These are phyloP conservation scores for Penicillium sp. DNA, from an alignment of 2,329 filamentous ascomycete genomes.

Conservation along the genomic window DNA sequence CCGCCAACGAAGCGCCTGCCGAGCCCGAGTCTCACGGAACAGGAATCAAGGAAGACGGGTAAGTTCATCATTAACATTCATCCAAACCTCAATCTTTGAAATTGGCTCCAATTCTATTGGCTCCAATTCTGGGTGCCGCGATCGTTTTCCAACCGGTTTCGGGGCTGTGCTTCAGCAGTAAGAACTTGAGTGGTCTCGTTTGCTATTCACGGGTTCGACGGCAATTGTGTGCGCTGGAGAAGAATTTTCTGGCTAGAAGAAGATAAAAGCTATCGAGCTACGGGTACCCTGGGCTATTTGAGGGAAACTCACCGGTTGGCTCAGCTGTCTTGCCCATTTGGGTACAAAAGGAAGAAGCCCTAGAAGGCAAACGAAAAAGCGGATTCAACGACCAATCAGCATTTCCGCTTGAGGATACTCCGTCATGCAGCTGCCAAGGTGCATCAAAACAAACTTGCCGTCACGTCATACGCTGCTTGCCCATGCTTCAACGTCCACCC, in stretches of 20 bases:
- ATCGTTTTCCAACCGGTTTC: slow-evolving; percentile 6
- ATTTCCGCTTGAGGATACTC: background rate
- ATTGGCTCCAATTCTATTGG: slow-evolving; percentile 6
- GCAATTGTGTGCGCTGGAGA: slow-evolving; percentile 8
- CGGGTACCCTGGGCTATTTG: slow-evolving; percentile 1
- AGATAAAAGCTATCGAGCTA: slow-evolving; percentile 3
- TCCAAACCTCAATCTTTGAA: slow-evolving; percentile 16
- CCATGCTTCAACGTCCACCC: background rate
- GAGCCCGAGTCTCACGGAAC: slow-evolving; percentile 42
- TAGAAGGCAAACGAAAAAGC: background rate
- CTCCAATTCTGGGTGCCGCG: slow-evolving; percentile 4
- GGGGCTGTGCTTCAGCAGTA: slow-evolving; percentile 11
- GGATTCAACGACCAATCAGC: background rate
- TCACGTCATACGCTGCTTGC: background rate
- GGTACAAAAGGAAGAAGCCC: background rate
- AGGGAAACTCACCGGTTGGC: background rate
- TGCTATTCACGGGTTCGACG: slow-evolving; percentile 19
- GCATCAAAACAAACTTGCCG: background rate
- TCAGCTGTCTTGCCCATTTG: background rate
- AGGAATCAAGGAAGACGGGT: slow-evolving; percentile 86
- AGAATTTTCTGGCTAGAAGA: slow-evolving; percentile 5
- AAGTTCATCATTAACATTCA: slow-evolving; percentile 54
- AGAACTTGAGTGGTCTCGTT: slow-evolving; percentile 15
- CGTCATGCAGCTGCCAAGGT: background rate
- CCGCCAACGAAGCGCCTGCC: slow-evolving; percentile 19